Base-by-base conservation (phyloP, 345 rosid genomes). In the Limnanthes douglasii region DNA sequence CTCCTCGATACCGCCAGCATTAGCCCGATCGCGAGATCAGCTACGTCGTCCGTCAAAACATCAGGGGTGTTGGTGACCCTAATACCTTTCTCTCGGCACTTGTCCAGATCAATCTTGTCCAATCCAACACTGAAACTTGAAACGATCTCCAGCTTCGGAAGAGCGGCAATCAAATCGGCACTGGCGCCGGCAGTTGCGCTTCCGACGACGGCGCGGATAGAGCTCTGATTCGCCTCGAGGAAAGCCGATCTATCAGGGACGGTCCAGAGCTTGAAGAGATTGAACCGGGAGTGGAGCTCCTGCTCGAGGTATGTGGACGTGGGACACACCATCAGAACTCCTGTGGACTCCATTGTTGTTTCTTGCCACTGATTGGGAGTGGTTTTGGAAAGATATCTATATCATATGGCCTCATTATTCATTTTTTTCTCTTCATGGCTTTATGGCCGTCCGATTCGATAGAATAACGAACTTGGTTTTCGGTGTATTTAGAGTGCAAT, bases 21-120 rank as follows among this genome's bases (percentile, higher is more conserved):
- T 53, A 88, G 56, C 15, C 86, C 97, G 39, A 83, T 57, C 11
- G 81, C 84, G 45, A 83, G 59, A 55, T 83, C 95, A 7, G 93
- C 97, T 2, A 88, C 95, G 43, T 83, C 93, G 22, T 88, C 79
- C 4, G 84, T 83, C 53, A 79, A 45, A 17, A 76, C 95, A 49
- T 79, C 95, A 11, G 97, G 97, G 7, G 97, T 83, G 60, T 83
- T 69, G 10, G 84, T 83, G 21, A 83, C 97, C 36, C 65, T 57
- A 34, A 83, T 56, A 31, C 86, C 76, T 53, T 51, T 76, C 21
- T 72, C 75, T 45, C 45, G 66, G 45, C 95, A 88, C 68, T 66
- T 76, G 9, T 26, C 63, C 68, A 83, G 43, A 53, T 88, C 95
- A 28, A 83, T 60, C 80, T 73, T 79, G 54, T 88, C 93, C 12